Evolutionary conservation across 1,284 basidiomycete genomes (phyloP).

Genomic region (Cutaneotrichosporon cutaneum): DNA sequence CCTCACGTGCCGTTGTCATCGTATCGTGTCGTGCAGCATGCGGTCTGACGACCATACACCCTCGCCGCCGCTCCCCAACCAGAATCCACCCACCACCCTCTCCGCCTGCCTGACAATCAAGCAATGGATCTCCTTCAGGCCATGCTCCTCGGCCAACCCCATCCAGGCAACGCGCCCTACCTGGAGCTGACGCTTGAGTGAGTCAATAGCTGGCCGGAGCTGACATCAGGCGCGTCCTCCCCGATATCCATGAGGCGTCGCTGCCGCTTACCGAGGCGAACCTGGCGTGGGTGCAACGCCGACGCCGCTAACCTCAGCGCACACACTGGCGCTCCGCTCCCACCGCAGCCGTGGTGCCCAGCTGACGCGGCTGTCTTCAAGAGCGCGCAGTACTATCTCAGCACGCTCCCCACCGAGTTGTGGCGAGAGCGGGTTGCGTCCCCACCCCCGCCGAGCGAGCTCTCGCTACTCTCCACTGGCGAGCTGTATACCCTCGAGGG

Average conservation of each 20-base stretch:
- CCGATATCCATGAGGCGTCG: background rate
- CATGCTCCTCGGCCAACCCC: background rate
- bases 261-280: background rate
- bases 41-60: background rate
- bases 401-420: background rate
- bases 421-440: background rate
- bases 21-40: background rate
- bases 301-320: too few species aligned
- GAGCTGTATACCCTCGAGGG: background rate
- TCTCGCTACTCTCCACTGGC: background rate
- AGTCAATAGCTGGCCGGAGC: background rate
- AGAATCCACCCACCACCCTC: too few species aligned
- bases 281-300: background rate
- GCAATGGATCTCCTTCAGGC: background rate
- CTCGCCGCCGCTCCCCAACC: too few species aligned
- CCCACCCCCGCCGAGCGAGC: background rate
- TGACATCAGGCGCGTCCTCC: background rate
- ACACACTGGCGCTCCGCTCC: too few species aligned
- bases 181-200: background rate
- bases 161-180: background rate
- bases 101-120: background rate
- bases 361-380: background rate
- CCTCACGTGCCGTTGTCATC: background rate
- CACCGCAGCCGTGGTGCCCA: background rate
- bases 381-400: background rate